Conservation (phyloP, 371 early-diverging fungal species). For the Mortierella polycephala region DNA sequence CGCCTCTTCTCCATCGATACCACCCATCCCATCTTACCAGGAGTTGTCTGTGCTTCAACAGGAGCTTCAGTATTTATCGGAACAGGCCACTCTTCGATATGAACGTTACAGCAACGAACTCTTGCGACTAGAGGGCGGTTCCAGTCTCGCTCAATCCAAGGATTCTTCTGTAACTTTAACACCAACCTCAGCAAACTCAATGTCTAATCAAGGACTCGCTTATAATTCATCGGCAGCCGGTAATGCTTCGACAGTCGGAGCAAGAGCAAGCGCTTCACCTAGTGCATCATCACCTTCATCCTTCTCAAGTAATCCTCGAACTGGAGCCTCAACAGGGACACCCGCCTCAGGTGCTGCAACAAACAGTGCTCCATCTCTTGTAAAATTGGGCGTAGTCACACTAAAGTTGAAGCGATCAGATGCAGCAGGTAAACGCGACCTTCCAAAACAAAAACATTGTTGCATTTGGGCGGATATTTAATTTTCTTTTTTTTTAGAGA, state of each 20-base stretch:
- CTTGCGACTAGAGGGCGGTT: constrained; percentile 23
- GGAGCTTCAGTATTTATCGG: constrained; percentile 40
- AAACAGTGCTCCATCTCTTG: constrained; percentile 10
- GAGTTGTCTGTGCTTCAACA: constrained; percentile 36
- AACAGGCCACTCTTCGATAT: constrained; percentile 24
- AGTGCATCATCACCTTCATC: constrained; percentile 41
- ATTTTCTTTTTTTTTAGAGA: neutral
- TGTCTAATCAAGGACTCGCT: constrained; percentile 8
- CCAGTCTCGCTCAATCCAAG: constrained; percentile 21
- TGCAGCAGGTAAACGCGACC: constrained; percentile 18
- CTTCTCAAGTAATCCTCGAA: constrained; percentile 26
- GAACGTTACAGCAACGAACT: constrained; percentile 37
- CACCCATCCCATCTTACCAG: constrained; percentile 32
- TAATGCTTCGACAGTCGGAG: constrained; percentile 9
- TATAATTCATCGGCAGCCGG: constrained; percentile 6
- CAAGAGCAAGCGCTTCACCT: constrained; percentile 35
- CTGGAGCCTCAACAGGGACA: constrained; percentile 23
- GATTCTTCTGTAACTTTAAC: constrained; percentile 34
- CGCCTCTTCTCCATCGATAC: constrained; percentile 20
- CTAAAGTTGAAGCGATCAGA: constrained; percentile 50
- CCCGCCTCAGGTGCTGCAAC: constrained; percentile 9
- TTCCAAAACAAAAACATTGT: no score
- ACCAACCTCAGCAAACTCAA: constrained; percentile 14
- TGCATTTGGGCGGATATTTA: neutral
- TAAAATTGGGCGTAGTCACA: constrained; percentile 44